These are phyloP conservation scores for Parietaria judaica DNA, from an alignment of 306 rosid species.

Conservation along the genomic window DNA sequence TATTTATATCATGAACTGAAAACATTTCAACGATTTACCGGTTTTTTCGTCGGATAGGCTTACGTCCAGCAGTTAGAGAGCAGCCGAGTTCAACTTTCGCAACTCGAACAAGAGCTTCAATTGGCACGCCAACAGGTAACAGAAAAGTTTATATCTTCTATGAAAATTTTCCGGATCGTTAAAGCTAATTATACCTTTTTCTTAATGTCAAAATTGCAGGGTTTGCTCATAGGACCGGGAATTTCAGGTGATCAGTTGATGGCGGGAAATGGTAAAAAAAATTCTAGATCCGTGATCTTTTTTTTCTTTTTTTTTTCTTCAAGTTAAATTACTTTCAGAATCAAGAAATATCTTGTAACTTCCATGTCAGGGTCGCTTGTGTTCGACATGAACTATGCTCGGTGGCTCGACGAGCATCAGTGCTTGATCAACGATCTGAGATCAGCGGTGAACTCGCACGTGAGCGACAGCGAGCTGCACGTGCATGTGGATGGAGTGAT, in stretches of 20 bases:
- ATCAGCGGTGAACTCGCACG: constrained; percentile 94
- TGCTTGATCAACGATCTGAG: constrained; percentile 79
- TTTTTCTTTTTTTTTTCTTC: not conserved
- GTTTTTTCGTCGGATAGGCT: constrained; percentile 38
- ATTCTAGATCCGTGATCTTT: too few species aligned
- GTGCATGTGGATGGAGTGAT: constrained; percentile 72
- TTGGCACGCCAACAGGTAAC: constrained; percentile 90
- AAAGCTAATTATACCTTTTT: constrained; percentile 5
- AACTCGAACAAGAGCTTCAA: constrained; percentile 92
- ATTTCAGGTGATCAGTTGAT: too few species aligned
- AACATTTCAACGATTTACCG: not conserved
- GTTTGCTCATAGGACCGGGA: too few species aligned
- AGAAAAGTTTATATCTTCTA: constrained; percentile 3
- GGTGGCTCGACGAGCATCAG: constrained; percentile 93
- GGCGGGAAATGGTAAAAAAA: too few species aligned
- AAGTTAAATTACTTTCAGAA: constrained; percentile 15
- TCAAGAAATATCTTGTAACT: too few species aligned
- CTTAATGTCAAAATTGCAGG: too few species aligned
- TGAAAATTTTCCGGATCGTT: too few species aligned
- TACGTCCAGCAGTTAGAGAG: constrained; percentile 95
- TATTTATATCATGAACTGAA: too few species aligned
- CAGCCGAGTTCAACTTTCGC: constrained; percentile 80
- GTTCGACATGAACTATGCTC: constrained; percentile 75
- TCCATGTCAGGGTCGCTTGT: constrained; percentile 88
- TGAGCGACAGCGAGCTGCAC: constrained; percentile 85